Percentiles rank a stretch among this genome's conserved stretches.
Conservation (phyloP, 1,284 basidiomycete species). For the Chondrostereum purpureum region DNA sequence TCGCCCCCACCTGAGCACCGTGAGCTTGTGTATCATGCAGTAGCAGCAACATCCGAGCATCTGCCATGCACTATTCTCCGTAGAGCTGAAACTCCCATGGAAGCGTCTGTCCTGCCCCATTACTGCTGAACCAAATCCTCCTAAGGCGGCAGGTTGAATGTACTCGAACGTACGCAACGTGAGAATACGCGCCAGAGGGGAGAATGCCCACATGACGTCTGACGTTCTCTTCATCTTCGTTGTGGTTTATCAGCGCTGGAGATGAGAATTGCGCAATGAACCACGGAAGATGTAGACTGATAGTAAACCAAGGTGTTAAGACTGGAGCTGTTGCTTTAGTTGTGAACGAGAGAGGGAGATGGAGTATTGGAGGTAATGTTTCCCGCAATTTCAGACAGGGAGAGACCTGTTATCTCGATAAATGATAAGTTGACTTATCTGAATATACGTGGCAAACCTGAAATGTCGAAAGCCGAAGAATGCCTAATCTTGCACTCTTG, state of each 20-base stretch:
- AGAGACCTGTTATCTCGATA: conserved; percentile 37
- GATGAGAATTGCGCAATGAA: conserved; percentile 62
- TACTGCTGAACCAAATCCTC: conserved; percentile 73
- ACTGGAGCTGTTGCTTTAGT: conserved; percentile 37
- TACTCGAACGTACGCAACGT: conserved; percentile 66
- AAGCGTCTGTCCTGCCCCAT: conserved; percentile 39
- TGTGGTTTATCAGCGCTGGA: conserved; percentile 25
- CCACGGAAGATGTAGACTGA: conserved; percentile 54
- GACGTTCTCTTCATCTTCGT: conserved; percentile 21
- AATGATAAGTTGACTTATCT: conserved; percentile 7
- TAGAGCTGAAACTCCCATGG: conserved; percentile 71
- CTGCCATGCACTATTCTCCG: too few relatives aligned
- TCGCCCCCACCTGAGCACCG: too few relatives aligned
- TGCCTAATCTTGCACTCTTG: conserved; percentile 48
- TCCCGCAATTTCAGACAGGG: conserved; percentile 41
- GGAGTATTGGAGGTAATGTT: conserved; percentile 47
- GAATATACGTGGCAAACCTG: conserved; percentile 47
- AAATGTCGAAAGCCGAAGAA: conserved; percentile 72
- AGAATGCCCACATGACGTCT: conserved; percentile 19
- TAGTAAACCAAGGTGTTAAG: conserved; percentile 69
- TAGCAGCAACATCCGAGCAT: too few relatives aligned
- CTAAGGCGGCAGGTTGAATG: conserved; percentile 78
- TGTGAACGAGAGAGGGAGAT: conserved; percentile 70
- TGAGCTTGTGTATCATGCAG: too few relatives aligned
- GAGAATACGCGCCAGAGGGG: conserved; percentile 55